Evolutionary conservation across 305 asterid genomes (phyloP).

Genomic region (Salvia sclarea): DNA sequence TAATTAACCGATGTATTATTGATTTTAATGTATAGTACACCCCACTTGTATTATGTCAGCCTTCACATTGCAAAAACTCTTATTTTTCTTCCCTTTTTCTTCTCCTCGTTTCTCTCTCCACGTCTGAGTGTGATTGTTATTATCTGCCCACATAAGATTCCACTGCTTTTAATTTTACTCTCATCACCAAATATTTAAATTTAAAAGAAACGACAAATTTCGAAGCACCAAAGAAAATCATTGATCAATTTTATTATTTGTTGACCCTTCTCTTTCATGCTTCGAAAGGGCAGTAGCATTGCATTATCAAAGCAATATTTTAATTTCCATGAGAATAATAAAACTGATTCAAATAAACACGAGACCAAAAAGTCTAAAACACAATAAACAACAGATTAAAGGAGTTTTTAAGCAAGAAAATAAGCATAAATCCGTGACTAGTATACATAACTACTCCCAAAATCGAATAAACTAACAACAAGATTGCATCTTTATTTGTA

Average conservation of each 20-base stretch:
- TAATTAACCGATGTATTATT: too few relatives aligned
- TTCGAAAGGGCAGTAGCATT: not conserved
- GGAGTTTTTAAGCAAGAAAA: conserved; percentile 13
- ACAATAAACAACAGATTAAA: not conserved
- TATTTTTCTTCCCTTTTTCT: not conserved
- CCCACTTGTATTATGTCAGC: conserved; percentile 36
- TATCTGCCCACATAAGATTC: conserved; percentile 28
- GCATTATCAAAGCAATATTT: not conserved
- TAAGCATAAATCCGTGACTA: conserved; percentile 22
- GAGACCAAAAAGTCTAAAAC: not conserved
- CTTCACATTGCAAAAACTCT: conserved; percentile 20
- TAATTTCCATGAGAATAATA: not conserved
- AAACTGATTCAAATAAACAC: too few relatives aligned
- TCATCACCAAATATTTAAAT: not conserved
- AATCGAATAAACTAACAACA: not conserved
- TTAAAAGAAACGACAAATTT: not conserved
- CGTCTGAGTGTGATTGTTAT: conserved; percentile 23
- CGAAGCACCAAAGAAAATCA: not conserved
- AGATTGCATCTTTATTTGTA: conserved; percentile 35
- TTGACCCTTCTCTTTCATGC: not conserved
- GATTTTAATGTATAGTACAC: not conserved
- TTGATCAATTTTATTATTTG: not conserved
- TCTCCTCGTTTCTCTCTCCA: not conserved
- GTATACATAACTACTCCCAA: conserved; percentile 23
- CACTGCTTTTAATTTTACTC: conserved; percentile 8